phyloP scores from a whole-genome alignment of 1,284 basidiomycete species.

The Malassezia cuniculi region DNA sequence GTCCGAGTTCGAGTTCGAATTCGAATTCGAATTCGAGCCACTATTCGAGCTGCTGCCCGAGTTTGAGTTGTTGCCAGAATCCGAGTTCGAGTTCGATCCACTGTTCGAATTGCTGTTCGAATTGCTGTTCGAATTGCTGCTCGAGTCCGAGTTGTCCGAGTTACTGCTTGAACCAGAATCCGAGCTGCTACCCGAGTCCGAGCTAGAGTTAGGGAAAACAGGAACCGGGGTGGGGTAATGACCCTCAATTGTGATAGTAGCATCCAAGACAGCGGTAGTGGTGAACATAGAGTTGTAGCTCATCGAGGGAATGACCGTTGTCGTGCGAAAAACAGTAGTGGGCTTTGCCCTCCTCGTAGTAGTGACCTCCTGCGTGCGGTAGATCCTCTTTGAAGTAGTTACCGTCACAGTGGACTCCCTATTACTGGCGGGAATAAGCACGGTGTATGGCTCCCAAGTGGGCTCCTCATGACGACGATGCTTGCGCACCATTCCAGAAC shows the following conservation, averaged over 20 bases:
- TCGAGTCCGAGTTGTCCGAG: constrained; percentile 1
- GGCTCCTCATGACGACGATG: constrained; percentile 13
- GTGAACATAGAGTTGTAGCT: not conserved
- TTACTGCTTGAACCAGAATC: constrained; percentile 1
- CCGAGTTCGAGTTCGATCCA: constrained; percentile 1
- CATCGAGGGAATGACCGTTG: not conserved
- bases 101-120: constrained; percentile 2
- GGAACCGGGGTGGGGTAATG: not conserved
- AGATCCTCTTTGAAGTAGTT: too few relatives aligned
- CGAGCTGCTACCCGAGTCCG: constrained; percentile 6
- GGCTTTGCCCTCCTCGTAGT: constrained; percentile 2
- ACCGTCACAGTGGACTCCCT: too few relatives aligned
- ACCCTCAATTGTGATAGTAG: constrained; percentile 8
- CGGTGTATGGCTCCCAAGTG: constrained; percentile 13
- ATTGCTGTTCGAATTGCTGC: constrained; percentile 1
- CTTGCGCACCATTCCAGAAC: constrained; percentile 2
- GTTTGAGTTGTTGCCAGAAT: constrained; percentile 3
- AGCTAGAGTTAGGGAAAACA: constrained; percentile 1
- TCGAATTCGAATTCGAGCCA: not conserved
- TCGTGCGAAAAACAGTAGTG: constrained; percentile 5
- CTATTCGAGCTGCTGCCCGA: constrained; percentile 2
- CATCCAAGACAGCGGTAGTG: not conserved
- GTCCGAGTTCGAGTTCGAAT: constrained; percentile 4
- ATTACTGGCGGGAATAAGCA: constrained; percentile 1
- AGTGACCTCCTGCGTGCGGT: too few relatives aligned